These are phyloP conservation scores for Trametes pubescens DNA, from an alignment of 1,284 basidiomycete species.

Conservation along the genomic window DNA sequence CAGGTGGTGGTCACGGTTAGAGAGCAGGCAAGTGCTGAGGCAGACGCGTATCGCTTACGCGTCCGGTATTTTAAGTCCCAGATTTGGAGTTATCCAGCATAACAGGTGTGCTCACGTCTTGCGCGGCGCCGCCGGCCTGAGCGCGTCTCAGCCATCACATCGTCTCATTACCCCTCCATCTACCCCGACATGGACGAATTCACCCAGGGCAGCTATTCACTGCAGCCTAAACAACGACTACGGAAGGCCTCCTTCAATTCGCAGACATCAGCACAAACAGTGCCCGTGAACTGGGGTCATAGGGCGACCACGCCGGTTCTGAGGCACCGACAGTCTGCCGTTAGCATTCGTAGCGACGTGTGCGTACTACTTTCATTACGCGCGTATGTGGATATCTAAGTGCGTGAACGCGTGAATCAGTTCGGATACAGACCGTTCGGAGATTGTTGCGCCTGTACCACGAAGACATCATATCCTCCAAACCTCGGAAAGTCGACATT, in stretches of 20 bases:
- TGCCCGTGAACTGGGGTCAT: constrained; percentile 25
- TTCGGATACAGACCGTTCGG: constrained; percentile 38
- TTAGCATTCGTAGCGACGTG: constrained; percentile 37
- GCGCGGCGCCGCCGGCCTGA: not conserved
- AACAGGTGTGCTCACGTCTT: not conserved
- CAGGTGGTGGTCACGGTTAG: constrained; percentile 15
- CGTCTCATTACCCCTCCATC: not conserved
- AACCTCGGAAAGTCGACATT: constrained; percentile 42
- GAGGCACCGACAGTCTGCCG: constrained; percentile 31
- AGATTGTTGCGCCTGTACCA: constrained; percentile 42
- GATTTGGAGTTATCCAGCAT: not conserved
- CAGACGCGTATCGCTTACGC: not conserved
- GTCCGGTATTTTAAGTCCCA: not conserved
- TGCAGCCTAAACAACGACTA: constrained; percentile 18
- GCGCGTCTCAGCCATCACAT: constrained; percentile 3
- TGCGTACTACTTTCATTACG: constrained; percentile 23
- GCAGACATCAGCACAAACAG: constrained; percentile 33
- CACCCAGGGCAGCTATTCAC: constrained; percentile 30
- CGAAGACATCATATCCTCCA: constrained; percentile 42
- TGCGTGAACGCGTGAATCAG: constrained; percentile 19
- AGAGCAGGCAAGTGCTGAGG: not conserved
- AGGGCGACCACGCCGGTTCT: constrained; percentile 34
- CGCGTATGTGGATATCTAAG: not conserved
- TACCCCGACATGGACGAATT: constrained; percentile 40
- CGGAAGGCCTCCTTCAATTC: constrained; percentile 34